Evolutionary conservation across 2,329 filamentous ascomycete genomes (phyloP).

Genomic region (Cercospora janseana): DNA sequence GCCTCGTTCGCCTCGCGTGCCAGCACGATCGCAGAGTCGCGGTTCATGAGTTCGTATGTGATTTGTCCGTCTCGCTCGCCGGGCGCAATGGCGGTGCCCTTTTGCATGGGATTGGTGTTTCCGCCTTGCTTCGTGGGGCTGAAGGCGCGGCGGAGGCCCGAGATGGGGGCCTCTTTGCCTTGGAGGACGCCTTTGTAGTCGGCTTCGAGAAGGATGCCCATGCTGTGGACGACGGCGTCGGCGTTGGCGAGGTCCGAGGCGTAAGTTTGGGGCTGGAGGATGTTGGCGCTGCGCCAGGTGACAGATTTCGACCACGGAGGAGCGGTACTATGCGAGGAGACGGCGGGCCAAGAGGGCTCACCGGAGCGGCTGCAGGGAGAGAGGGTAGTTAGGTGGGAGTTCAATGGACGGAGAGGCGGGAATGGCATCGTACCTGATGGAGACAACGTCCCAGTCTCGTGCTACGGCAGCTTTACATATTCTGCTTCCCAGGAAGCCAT

Average conservation of each 20-base stretch:
- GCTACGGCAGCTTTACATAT: constrained; percentile 89
- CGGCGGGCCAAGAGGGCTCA: constrained; percentile 76
- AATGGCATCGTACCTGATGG: constrained; percentile 66
- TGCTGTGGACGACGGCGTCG: constrained; percentile 85
- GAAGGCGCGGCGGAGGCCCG: constrained; percentile 77
- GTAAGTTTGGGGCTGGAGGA: constrained; percentile 80
- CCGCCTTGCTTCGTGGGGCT: constrained; percentile 61
- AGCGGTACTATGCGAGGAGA: constrained; percentile 67
- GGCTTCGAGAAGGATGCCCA: constrained; percentile 94
- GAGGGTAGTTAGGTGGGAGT: not conserved
- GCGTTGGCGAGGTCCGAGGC: constrained; percentile 70
- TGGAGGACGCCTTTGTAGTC: constrained; percentile 94
- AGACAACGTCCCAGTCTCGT: constrained; percentile 87
- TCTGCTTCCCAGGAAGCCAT: constrained; percentile 78
- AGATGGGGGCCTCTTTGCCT: constrained; percentile 77
- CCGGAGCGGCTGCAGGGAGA: constrained; percentile 70
- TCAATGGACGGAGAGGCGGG: not conserved
- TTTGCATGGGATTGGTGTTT: constrained; percentile 65
- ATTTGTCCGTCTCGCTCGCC: constrained; percentile 70
- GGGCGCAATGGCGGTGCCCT: constrained; percentile 60
- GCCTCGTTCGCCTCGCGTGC: constrained; percentile 70
- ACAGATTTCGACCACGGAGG: constrained; percentile 82
- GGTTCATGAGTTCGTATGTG: constrained; percentile 97
- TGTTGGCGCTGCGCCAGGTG: constrained; percentile 83
- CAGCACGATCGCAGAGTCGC: constrained; percentile 79